These are phyloP conservation scores for Phytopythium ostracodes DNA, from an alignment of 352 stramenopile species.

Conservation along the genomic window DNA sequence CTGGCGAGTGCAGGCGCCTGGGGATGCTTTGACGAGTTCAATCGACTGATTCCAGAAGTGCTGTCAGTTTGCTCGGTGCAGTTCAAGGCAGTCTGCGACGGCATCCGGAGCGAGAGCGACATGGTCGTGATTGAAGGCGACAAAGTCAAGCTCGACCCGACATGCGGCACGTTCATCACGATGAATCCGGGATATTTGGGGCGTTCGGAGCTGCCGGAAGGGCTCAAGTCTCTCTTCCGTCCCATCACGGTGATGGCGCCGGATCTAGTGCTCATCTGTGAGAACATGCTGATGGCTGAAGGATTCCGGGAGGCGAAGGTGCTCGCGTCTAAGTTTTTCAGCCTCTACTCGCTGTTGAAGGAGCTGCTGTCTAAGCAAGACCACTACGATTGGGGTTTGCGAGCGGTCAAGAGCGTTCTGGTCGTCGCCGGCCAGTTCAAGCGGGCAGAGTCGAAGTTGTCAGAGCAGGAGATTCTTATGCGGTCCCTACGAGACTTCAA, in stretches of 20 bases:
- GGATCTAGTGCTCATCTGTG: slow-evolving; percentile 94
- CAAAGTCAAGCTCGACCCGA: slow-evolving; percentile 82
- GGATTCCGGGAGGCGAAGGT: slow-evolving; percentile 92
- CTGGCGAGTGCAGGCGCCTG: slow-evolving; percentile 90
- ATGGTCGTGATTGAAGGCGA: slow-evolving; percentile 91
- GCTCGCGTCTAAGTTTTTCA: slow-evolving; percentile 94
- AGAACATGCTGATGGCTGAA: slow-evolving; percentile 97
- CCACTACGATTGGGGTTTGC: slow-evolving; percentile 96
- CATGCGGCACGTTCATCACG: slow-evolving; percentile 94
- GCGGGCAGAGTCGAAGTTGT: slow-evolving; percentile 88
- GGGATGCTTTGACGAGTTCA: slow-evolving; percentile 97
- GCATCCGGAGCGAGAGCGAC: slow-evolving; percentile 82
- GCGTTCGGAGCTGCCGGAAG: slow-evolving; percentile 92
- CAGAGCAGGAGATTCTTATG: slow-evolving; percentile 92
- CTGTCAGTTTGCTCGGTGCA: slow-evolving; percentile 92
- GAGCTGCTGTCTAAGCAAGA: slow-evolving; percentile 93
- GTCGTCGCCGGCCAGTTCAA: slow-evolving; percentile 93
- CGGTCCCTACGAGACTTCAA: slow-evolving; percentile 96
- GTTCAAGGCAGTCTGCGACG: slow-evolving; percentile 95
- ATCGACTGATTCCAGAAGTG: slow-evolving; percentile 90
- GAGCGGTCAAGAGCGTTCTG: slow-evolving; percentile 93
- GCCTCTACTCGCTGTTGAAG: slow-evolving; percentile 90
- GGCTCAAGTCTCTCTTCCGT: slow-evolving; percentile 93
- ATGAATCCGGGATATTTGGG: slow-evolving; percentile 97
- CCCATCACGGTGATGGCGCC: slow-evolving; percentile 96